A percentile compares a stretch with the other conserved stretches of the same genome.
These are phyloP conservation scores for Sphagnum magellanicum DNA, from an alignment of 228 moss, liverwort and hornwort genomes.

Conservation along the genomic window DNA sequence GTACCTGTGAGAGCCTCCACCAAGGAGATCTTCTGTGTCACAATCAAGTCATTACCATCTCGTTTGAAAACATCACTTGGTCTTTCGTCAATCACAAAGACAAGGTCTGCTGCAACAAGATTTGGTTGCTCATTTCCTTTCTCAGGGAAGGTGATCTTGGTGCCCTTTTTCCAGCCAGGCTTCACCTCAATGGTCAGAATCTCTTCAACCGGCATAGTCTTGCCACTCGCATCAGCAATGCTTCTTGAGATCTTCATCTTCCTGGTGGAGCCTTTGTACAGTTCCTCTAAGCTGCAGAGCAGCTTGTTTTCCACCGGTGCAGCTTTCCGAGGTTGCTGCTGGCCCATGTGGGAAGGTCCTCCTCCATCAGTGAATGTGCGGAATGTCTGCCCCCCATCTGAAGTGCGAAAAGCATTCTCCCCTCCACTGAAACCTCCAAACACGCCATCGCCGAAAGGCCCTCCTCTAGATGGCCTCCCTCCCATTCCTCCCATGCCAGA, in stretches of 20 bases:
- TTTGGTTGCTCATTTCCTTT: conserved; percentile 98
- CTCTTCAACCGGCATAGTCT: conserved; percentile 93
- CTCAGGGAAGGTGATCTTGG: conserved; percentile 98
- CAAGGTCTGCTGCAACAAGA: conserved; percentile 91
- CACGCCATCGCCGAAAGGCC: conserved; percentile 85
- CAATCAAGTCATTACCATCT: conserved; percentile 94
- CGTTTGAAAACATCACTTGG: conserved; percentile 90
- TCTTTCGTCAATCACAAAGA: conserved; percentile 97
- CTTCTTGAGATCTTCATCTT: conserved; percentile 99
- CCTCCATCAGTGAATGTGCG: conserved; percentile 73
- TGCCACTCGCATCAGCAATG: conserved; percentile 89
- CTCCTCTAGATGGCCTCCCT: conserved; percentile 45
- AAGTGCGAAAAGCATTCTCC: conserved; percentile 56
- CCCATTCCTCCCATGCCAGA: conserved; percentile 68
- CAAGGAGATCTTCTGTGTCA: conserved; percentile 79
- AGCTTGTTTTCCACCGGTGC: conserved; percentile 93
- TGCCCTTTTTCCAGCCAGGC: conserved; percentile 99
- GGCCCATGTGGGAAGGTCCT: conserved; percentile 48
- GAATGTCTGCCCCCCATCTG: conserved; percentile 61
- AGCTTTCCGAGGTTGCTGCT: conserved; percentile 71
- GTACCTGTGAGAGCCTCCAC: conserved; percentile 88
- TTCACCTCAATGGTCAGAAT: conserved; percentile 99
- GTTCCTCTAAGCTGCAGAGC: conserved; percentile 90
- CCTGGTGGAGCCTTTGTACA: conserved; percentile 84
- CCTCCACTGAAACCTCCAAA: conserved; percentile 84